phyloP scores from a whole-genome alignment of 495 filamentous ascomycete genomes.

The Copromyces sp. region DNA sequence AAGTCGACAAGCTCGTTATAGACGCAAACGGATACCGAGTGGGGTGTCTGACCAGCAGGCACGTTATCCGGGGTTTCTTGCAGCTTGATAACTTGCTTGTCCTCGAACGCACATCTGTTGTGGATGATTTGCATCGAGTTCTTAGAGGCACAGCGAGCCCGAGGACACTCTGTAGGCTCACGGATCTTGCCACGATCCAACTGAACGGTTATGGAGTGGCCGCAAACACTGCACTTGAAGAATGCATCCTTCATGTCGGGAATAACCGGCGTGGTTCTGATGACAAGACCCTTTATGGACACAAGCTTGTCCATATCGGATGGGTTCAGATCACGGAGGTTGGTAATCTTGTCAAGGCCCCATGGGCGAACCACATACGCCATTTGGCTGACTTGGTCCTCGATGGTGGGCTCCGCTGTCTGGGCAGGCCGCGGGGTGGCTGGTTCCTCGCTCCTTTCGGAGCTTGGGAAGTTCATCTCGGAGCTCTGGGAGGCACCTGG shows the following conservation, averaged over 20 bases:
- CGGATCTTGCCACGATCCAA: constrained; percentile 94
- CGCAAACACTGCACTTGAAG: constrained; percentile 89
- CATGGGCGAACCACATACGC: constrained; percentile 81
- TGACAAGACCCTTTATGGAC: constrained; percentile 92
- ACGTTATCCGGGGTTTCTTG: constrained; percentile 95
- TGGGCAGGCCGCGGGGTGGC: constrained; percentile 21
- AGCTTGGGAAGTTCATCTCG: constrained; percentile 62
- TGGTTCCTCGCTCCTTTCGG: constrained; percentile 50
- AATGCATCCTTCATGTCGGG: constrained; percentile 95
- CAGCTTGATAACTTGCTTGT: constrained; percentile 98
- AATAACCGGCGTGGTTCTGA: constrained; percentile 90
- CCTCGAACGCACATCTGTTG: constrained; percentile 88
- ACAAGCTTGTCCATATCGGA: constrained; percentile 82
- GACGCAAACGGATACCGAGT: constrained; percentile 92
- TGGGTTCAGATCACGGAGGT: constrained; percentile 92
- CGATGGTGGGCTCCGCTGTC: constrained; percentile 23
- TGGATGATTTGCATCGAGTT: constrained; percentile 99
- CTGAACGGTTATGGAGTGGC: constrained; percentile 78
- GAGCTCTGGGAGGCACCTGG: constrained; percentile 47
- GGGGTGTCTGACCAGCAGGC: constrained; percentile 93
- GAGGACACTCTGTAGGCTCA: constrained; percentile 84
- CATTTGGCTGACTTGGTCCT: constrained; percentile 55
- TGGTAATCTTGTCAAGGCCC: constrained; percentile 76
- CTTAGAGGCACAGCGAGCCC: constrained; percentile 66
- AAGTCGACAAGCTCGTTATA: constrained; percentile 97